Evolutionary conservation across 2,329 filamentous ascomycete species (phyloP).

Genomic region (Aspergillus carbonarius): DNA sequence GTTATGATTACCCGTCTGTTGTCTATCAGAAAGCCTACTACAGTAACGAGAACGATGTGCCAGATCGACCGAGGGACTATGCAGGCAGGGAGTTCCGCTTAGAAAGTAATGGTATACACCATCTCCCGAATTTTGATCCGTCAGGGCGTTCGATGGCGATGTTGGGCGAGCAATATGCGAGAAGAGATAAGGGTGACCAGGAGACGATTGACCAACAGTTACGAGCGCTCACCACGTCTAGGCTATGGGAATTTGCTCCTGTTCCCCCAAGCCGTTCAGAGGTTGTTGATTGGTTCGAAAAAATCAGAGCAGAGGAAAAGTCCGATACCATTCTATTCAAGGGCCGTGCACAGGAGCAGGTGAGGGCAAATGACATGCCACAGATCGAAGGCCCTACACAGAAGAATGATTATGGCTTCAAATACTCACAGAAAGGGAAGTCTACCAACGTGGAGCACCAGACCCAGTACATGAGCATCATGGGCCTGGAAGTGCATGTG

Average conservation of each 20-base stretch:
- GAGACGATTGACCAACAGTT: conserved; percentile 54
- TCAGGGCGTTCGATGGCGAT: conserved; percentile 58
- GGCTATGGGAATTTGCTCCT: conserved; percentile 73
- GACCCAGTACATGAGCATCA: conserved; percentile 90
- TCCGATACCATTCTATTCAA: conserved; percentile 7
- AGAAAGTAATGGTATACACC: conserved; percentile 72
- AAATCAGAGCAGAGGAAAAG: conserved; percentile 23
- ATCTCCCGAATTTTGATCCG: conserved; percentile 74
- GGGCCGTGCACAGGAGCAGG: conserved; percentile 14
- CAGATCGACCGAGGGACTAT: conserved; percentile 74
- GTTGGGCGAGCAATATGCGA: conserved; percentile 53
- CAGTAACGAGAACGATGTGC: conserved; percentile 79
- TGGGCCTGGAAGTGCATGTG: conserved; percentile 91
- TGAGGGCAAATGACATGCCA: conserved; percentile 55
- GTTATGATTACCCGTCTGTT: conserved; percentile 61
- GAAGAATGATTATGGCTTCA: conserved; percentile 76
- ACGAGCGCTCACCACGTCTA: conserved; percentile 60
- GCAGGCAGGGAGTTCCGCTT: conserved; percentile 83
- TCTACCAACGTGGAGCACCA: conserved; percentile 78
- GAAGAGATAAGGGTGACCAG: conserved; percentile 54
- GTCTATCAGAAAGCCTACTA: conserved; percentile 87
- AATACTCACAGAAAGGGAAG: conserved; percentile 74
- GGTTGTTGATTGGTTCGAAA: conserved; percentile 67
- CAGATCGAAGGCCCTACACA: conserved; percentile 90
- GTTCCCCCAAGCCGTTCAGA: conserved; percentile 69